Conservation (phyloP, 2,329 filamentous ascomycete species). For the Calonectria crousiana region DNA sequence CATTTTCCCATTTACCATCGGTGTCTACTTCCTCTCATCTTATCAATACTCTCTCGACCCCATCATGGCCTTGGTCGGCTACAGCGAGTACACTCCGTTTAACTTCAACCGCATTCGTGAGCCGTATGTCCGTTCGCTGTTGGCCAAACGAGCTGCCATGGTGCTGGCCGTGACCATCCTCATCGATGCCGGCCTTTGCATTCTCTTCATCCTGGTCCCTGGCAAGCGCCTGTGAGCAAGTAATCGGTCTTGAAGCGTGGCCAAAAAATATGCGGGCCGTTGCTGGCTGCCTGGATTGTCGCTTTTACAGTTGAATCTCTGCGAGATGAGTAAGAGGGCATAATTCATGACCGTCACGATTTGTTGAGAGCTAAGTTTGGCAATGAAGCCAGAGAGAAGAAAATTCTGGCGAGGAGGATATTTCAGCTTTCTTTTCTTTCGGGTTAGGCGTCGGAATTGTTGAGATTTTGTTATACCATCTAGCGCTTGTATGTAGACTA, state of each 20-base stretch:
- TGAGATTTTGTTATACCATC: conserved; percentile 39
- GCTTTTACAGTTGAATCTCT: conserved; percentile 28
- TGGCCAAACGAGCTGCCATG: conserved; percentile 86
- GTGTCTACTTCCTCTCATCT: conserved; percentile 87
- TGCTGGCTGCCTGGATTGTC: conserved; percentile 34
- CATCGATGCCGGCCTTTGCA: conserved; percentile 83
- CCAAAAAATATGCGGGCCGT: conserved; percentile 42
- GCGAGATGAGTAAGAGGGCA: conserved; percentile 32
- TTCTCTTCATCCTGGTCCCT: conserved; percentile 95
- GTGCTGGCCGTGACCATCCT: conserved; percentile 81
- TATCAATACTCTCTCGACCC: conserved; percentile 98
- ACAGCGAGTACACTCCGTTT: conserved; percentile 97
- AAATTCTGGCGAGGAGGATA: conserved; percentile 11
- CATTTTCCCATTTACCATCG: conserved; percentile 92
- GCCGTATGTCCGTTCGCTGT: conserved; percentile 87
- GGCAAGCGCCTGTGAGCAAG: conserved; percentile 78
- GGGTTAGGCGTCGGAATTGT: conserved; percentile 41
- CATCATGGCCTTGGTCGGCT: conserved; percentile 86
- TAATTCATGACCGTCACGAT: conserved; percentile 47
- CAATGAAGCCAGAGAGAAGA: conserved; percentile 26
- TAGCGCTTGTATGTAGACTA: conserved; percentile 43
- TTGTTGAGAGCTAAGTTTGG: conserved; percentile 37
- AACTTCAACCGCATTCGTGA: conserved; percentile 90
- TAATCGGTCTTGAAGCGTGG: conserved; percentile 18
- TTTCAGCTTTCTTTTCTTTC: conserved; percentile 32